phyloP scores from a whole-genome alignment of 164 flowering plant genomes.

The Nelumbo lutea region DNA sequence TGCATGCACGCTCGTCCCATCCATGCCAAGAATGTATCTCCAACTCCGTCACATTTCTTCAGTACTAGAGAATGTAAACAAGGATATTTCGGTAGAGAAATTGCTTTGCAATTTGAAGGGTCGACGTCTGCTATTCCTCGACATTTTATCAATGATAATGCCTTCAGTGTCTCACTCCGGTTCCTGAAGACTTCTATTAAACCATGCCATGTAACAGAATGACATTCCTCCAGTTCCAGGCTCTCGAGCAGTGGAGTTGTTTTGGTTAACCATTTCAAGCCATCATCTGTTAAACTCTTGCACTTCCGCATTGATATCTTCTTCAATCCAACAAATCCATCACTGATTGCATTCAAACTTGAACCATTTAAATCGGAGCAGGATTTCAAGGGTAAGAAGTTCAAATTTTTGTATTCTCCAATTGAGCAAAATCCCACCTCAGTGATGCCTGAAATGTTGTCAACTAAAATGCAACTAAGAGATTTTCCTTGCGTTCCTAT shows the following conservation, averaged over 20 bases:
- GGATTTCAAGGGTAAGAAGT: slow-evolving; percentile 9
- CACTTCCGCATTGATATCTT: slow-evolving; percentile 18
- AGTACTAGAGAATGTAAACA: slow-evolving; percentile 42
- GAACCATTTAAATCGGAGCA: slow-evolving; percentile 44
- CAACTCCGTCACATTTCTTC: slow-evolving; percentile 48
- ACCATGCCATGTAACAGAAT: slow-evolving; percentile 33
- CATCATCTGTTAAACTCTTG: slow-evolving; percentile 36
- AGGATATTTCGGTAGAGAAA: slow-evolving; percentile 20
- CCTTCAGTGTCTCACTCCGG: slow-evolving; percentile 32
- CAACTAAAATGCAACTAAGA: slow-evolving; percentile 5
- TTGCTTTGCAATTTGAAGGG: slow-evolving; percentile 3
- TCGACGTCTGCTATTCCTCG: slow-evolving; percentile 36
- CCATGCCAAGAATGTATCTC: slow-evolving; percentile 28
- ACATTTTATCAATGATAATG: slow-evolving; percentile 47
- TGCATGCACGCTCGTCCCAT: no score
- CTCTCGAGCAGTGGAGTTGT: slow-evolving; percentile 29
- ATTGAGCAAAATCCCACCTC: slow-evolving; percentile 8
- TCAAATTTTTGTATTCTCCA: not conserved
- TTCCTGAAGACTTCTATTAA: slow-evolving; percentile 31
- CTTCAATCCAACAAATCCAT: slow-evolving; percentile 41
- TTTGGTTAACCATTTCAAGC: slow-evolving; percentile 39
- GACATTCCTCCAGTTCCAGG: slow-evolving; percentile 46
- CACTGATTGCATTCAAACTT: slow-evolving; percentile 47
- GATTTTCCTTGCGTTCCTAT: slow-evolving; percentile 4
- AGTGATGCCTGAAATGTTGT: slow-evolving; percentile 2